These are phyloP conservation scores for Prunus kanzakura DNA, from an alignment of 306 rosid species.

Conservation along the genomic window DNA sequence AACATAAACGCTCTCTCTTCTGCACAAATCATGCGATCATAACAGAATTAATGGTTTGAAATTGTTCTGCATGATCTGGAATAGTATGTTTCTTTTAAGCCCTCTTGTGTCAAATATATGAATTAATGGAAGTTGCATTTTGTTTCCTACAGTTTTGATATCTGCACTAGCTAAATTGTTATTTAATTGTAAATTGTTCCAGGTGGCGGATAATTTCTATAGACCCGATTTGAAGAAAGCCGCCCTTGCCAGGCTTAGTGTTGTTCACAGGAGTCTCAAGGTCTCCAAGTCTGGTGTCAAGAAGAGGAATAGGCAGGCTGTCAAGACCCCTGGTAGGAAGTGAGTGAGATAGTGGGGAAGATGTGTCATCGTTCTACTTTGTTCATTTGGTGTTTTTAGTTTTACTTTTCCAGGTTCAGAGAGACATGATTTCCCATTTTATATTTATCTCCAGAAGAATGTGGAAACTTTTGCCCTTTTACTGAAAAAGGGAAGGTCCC, in stretches of 20 bases:
- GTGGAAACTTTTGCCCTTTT: not conserved
- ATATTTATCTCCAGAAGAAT: not conserved
- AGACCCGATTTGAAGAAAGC: constrained; percentile 76
- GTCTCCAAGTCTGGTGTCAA: constrained; percentile 70
- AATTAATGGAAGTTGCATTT: no score
- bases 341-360: constrained; percentile 33
- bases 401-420: not conserved
- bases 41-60: no score
- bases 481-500: not conserved
- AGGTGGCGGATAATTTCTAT: constrained; percentile 65
- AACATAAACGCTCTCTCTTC: no score
- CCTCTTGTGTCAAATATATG: no score
- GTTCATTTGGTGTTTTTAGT: not conserved
- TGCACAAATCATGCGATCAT: no score
- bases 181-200: not conserved
- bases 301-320: constrained; percentile 79
- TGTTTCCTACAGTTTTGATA: not conserved
- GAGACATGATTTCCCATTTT: not conserved
- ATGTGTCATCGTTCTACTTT: not conserved
- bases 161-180: not conserved
- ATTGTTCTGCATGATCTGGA: no score
- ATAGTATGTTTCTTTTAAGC: no score
- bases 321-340: constrained; percentile 34
- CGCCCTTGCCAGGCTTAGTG: constrained; percentile 77
- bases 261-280: constrained; percentile 64